Base-by-base conservation (phyloP, 164 flowering plant species). In the Magnolia kwangsiensis region DNA sequence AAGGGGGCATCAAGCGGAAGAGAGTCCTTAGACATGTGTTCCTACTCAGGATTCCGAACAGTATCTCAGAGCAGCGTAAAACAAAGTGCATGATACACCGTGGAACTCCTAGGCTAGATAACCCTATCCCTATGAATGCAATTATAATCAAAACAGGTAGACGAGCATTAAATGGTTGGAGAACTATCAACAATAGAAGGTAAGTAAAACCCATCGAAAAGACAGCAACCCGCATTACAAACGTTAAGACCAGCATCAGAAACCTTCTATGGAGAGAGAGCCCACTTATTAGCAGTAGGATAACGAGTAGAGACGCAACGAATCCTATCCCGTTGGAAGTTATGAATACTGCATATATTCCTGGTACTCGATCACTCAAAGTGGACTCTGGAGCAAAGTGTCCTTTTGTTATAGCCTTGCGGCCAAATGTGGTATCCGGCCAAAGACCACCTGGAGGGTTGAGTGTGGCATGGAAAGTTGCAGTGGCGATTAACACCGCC, bases 361-460 rank as follows among this genome's bases (percentile, higher is more conserved):
- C 0, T 66, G 69, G 69, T 7, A 1, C 3, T 3, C 24, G n/a
- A 21, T 24, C 23, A 66, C 29, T 21, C 69, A 66, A 3, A 23
- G 21, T 23, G 8, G 68, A n/a, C 27, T 65, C 27, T 27, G 8
- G 13, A 8, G 27, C 68, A 21, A n/a, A 65, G 27, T 65, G 24
- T 7, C 14, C 4, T 0, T 8, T 29, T 13, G 23, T 24, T 20
- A 13, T 65, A 27, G 1, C 68, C 21, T 21, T 14, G 29, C 29
- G 29, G 29, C 29, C 29, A 27, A 27, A 27, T 27, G 29, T 27
- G 2, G 29, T 27, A 27, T 27, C 29, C 29, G 29, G 29, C 29
- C 68, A 65, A 23, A 65, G 31, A 65, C 31, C 68, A 20, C 68
- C 68, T 65, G 68, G 68, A 65, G 68, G 68, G 68, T 65, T 65